phyloP scores from a whole-genome alignment of 345 rosid species.

The Salix purpurea region DNA sequence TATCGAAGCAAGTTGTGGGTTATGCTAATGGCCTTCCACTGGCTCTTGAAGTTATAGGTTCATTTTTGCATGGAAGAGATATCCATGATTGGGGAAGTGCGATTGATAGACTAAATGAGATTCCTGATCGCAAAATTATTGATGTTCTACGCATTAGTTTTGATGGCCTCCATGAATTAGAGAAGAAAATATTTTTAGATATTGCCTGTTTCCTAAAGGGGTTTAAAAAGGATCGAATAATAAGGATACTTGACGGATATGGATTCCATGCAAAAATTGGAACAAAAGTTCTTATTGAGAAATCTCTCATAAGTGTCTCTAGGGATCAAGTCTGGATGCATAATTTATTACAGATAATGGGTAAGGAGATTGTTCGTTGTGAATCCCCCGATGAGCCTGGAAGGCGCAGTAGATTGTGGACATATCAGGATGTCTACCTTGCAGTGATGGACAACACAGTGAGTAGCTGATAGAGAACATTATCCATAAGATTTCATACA shows the following conservation, averaged over 20 bases:
- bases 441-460: not conserved
- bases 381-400: constrained; percentile 2
- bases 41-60: constrained; percentile 16
- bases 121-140: not conserved
- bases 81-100: constrained; percentile 1
- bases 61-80: not conserved
- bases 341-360: constrained; percentile 6
- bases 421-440: not conserved
- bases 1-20: not conserved
- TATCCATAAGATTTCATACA: no score
- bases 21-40: constrained; percentile 15
- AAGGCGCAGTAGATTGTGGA: constrained; percentile 1
- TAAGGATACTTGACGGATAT: not conserved
- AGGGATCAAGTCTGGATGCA: not conserved
- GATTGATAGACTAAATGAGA: not conserved
- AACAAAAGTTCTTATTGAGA: not conserved
- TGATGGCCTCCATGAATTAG: not conserved
- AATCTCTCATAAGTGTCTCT: not conserved
- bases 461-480: no score
- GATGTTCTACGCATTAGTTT: constrained; percentile 1
- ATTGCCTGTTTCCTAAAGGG: constrained; percentile 5
- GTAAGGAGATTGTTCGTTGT: not conserved
- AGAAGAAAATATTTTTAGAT: constrained; percentile 10
- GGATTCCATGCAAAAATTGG: not conserved
- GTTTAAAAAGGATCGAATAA: not conserved